These are phyloP conservation scores for Verticillium nubilum DNA, from an alignment of 2,329 filamentous ascomycete genomes.

Conservation along the genomic window DNA sequence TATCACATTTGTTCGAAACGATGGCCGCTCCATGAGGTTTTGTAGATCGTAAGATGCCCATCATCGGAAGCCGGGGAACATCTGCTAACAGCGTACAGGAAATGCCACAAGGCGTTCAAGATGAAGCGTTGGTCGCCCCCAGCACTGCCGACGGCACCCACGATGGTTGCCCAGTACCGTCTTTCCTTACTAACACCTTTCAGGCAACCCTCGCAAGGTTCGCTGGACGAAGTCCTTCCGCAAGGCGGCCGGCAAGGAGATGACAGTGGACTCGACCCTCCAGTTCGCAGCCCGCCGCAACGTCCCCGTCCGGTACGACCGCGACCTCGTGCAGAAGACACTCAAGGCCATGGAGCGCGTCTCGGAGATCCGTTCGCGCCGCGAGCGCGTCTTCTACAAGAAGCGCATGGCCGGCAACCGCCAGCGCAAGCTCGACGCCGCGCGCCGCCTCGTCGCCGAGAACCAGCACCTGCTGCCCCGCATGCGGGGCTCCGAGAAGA, in stretches of 20 bases:
- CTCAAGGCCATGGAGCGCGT: constrained; percentile 90
- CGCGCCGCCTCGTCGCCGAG: constrained; percentile 83
- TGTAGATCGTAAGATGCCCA: constrained; percentile 42
- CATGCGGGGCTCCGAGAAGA: constrained; percentile 59
- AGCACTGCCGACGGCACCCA: neutral
- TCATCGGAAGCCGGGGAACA: neutral
- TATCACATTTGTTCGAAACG: constrained; percentile 36
- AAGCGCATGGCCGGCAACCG: constrained; percentile 88
- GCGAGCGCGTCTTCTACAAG: constrained; percentile 92
- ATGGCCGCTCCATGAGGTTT: constrained; percentile 50
- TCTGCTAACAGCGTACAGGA: neutral
- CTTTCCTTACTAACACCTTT: neutral
- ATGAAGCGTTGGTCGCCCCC: constrained; percentile 65
- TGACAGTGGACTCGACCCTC: constrained; percentile 92
- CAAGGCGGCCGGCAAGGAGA: constrained; percentile 76
- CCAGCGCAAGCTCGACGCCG: constrained; percentile 70
- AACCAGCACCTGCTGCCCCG: constrained; percentile 88
- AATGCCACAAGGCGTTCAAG: constrained; percentile 54
- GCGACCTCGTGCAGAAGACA: constrained; percentile 81
- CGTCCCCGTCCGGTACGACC: constrained; percentile 91
- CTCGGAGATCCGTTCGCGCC: constrained; percentile 72
- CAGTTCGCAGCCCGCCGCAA: constrained; percentile 91
- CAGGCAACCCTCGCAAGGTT: constrained; percentile 78
- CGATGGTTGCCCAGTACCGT: neutral
- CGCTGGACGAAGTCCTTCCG: constrained; percentile 97